Evolutionary conservation across 1,139 yeast genomes (phyloP).

Genomic region (Pichia cactophila): DNA sequence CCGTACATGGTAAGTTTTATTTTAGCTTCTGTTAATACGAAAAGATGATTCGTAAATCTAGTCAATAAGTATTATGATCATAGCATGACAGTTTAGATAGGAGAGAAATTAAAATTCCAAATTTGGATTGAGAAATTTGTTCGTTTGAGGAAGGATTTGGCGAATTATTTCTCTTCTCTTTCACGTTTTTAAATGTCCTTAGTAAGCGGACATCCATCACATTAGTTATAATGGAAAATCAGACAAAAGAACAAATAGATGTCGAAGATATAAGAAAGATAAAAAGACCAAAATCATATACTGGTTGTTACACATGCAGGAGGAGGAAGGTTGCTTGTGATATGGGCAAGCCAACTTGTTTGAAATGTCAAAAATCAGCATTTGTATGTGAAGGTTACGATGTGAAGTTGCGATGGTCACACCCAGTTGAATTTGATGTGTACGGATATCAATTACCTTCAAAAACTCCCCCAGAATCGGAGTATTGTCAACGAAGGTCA

Average conservation of each 20-base stretch:
- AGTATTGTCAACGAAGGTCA: slow-evolving; percentile 58
- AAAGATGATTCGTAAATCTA: no score
- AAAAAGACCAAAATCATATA: slow-evolving; percentile 25
- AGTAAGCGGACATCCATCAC: no score
- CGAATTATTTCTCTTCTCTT: neutral
- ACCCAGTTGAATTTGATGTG: slow-evolving; percentile 26
- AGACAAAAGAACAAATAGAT: neutral
- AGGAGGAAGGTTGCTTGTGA: slow-evolving; percentile 56
- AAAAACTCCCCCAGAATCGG: slow-evolving; percentile 31
- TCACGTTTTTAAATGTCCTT: neutral
- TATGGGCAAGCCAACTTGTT: slow-evolving; percentile 44
- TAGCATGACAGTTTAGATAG: no score
- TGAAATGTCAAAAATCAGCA: slow-evolving; percentile 46
- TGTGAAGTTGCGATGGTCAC: slow-evolving; percentile 72
- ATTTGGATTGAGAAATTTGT: neutral
- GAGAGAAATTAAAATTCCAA: neutral
- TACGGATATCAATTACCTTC: slow-evolving; percentile 28
- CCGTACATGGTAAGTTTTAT: no score
- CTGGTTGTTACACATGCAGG: slow-evolving; percentile 63
- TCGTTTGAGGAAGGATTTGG: neutral
- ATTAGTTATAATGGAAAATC: no score
- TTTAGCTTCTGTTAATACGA: no score
- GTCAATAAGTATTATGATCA: no score
- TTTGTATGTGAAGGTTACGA: slow-evolving; percentile 75
- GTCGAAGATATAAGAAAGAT: neutral